Percentiles rank a stretch among this genome's conserved stretches.
phyloP scores from a whole-genome alignment of 441 rosid species.

The Hura crepitans region DNA sequence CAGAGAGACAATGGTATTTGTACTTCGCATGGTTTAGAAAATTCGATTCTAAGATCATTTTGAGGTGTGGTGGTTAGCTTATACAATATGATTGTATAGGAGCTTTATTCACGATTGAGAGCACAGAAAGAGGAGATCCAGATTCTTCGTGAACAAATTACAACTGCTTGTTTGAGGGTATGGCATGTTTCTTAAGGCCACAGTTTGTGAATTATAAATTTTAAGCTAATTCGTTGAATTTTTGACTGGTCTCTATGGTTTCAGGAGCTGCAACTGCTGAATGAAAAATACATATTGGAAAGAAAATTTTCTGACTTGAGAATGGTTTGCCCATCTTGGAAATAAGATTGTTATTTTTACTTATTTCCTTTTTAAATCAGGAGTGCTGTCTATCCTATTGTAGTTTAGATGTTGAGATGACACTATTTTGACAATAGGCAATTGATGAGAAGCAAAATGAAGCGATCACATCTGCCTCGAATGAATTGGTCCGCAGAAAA shows the following conservation, averaged over 20 bases:
- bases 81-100: constrained; percentile 40
- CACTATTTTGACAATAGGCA: constrained; percentile 52
- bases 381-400: constrained; percentile 15
- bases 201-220: constrained; percentile 11
- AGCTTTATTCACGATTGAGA: constrained; percentile 51
- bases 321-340: constrained; percentile 55
- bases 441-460: constrained; percentile 89
- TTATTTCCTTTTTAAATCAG: not conserved
- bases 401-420: constrained; percentile 22
- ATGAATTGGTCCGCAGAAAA: constrained; percentile 70
- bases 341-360: not conserved
- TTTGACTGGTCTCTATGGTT: constrained; percentile 28
- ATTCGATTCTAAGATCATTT: constrained; percentile 18
- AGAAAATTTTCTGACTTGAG: constrained; percentile 87
- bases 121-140: constrained; percentile 76
- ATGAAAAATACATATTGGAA: constrained; percentile 74
- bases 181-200: constrained; percentile 17
- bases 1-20: constrained; percentile 62
- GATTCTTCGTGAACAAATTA: constrained; percentile 70
- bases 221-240: constrained; percentile 9
- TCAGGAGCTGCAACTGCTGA: constrained; percentile 84
- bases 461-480: constrained; percentile 63
- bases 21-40: constrained; percentile 15
- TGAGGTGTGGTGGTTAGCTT: constrained; percentile 24
- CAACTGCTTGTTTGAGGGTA: constrained; percentile 73